phyloP scores from a whole-genome alignment of 345 rosid genomes.

The Stellera chamaejasme region DNA sequence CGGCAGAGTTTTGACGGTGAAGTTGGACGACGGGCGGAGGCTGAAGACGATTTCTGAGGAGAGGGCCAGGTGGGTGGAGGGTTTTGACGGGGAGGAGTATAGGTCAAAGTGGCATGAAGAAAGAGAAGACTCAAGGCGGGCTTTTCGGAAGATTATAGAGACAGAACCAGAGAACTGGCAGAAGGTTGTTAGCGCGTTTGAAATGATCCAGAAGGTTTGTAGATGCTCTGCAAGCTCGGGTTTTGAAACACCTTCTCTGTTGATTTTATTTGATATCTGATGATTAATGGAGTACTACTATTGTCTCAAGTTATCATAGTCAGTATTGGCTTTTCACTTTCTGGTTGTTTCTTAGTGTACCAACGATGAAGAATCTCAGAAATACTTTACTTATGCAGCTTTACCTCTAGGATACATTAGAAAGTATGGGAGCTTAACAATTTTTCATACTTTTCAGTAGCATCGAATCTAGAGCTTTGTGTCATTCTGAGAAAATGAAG shows the following conservation, averaged over 20 bases:
- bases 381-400: too few species aligned
- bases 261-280: not conserved
- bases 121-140: conserved; percentile 53
- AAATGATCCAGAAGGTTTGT: conserved; percentile 71
- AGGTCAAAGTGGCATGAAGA: conserved; percentile 82
- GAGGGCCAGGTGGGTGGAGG: conserved; percentile 60
- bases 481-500: too few species aligned
- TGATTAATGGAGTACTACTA: too few species aligned
- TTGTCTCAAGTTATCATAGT: too few species aligned
- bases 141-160: conserved; percentile 49
- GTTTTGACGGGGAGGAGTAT: conserved; percentile 31
- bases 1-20: conserved; percentile 84
- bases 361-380: too few species aligned
- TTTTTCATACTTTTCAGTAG: too few species aligned
- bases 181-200: conserved; percentile 76
- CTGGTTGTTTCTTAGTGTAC: too few species aligned
- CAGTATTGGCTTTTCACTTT: too few species aligned
- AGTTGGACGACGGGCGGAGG: conserved; percentile 82
- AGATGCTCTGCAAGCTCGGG: not conserved
- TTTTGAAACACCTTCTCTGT: not conserved
- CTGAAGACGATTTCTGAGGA: conserved; percentile 51
- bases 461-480: too few species aligned
- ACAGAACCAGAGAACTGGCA: conserved; percentile 87
- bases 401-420: too few species aligned
- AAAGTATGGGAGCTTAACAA: too few species aligned